Base-by-base conservation (phyloP, 495 filamentous ascomycete genomes). In the Platismatia glauca region DNA sequence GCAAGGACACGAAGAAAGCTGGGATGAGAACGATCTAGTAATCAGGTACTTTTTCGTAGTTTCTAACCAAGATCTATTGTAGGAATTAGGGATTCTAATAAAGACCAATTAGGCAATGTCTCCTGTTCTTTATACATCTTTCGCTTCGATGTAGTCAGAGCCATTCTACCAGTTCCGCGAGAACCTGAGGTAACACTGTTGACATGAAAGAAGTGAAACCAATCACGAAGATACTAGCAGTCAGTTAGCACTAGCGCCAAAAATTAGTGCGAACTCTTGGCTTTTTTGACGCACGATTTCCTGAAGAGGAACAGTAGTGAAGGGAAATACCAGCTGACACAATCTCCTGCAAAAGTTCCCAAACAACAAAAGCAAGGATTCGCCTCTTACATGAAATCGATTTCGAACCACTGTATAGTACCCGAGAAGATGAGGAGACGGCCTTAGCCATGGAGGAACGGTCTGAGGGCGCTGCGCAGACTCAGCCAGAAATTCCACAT, bases 1-100 rank as follows among this genome's bases (percentile, higher is more conserved):
- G n/a, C n/a, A n/a, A n/a, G n/a, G n/a, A n/a, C n/a, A n/a, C 87
- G 74, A 89, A 91, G 72, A 97, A 88, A 64, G 86, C 87, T 13
- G 82, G 78, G 63, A 95, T 82, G 1, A 89, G 77, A 56, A 93
- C 77, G 52, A 97, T 88, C 71, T 96, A 91, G 61, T 77, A 73
- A 97, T 88, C 71, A 96, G 91, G 61, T 77, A 73, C 2, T 76
- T 74, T 55, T 89, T 76, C 20, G 89, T 69, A 33, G 81, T 76
- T 12, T 78, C 73, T 33, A 90, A 76, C 66, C 67, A 4, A 96
- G 84, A 65, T 88, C 84, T 57, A 78, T 74, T 18, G 85, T 68
- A 55, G 89, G 87, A n/a, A 91, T 71, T 18, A 87, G 72, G 31
- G 91, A 91, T 62, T 81, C 82, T 66, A 96, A 84, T 22, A 81